Evolutionary conservation across 495 filamentous ascomycete genomes (phyloP).

Genomic region (Pyrenula massariospora): DNA sequence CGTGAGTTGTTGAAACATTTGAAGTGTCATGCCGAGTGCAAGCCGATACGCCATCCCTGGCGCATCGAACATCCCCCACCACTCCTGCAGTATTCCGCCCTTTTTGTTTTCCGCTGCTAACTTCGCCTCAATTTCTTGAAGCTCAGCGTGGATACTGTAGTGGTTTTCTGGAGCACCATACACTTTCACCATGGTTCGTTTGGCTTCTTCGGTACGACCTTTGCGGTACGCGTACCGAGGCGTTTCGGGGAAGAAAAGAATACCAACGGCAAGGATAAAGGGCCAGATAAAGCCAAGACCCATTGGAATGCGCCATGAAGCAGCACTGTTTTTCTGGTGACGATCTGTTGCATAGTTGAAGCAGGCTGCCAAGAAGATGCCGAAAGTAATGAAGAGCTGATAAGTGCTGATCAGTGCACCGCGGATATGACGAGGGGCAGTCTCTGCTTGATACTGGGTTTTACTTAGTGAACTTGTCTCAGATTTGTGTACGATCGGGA

Average conservation of each 20-base stretch:
- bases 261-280: conserved; percentile 56
- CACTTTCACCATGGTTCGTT: conserved; percentile 54
- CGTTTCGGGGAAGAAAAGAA: conserved; percentile 61
- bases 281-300: conserved; percentile 70
- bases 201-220: conserved; percentile 54
- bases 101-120: conserved; percentile 43
- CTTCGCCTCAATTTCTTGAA: conserved; percentile 54
- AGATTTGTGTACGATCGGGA: too few species aligned
- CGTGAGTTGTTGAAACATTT: conserved; percentile 57
- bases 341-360: conserved; percentile 66
- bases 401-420: conserved; percentile 61
- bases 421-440: conserved; percentile 51
- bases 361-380: conserved; percentile 72
- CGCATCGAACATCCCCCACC: conserved; percentile 59
- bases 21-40: conserved; percentile 54
- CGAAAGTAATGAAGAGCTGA: conserved; percentile 80
- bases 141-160: conserved; percentile 53
- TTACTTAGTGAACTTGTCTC: too few species aligned
- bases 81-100: conserved; percentile 28
- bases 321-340: conserved; percentile 29
- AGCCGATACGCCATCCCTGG: conserved; percentile 66
- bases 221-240: conserved; percentile 57
- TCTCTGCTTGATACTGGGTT: conserved; percentile 63
- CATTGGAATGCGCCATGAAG: conserved; percentile 72
- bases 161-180: conserved; percentile 58